These are phyloP conservation scores for Termitomyces sp. DNA, from an alignment of 768 basidiomycete genomes.

Conservation along the genomic window DNA sequence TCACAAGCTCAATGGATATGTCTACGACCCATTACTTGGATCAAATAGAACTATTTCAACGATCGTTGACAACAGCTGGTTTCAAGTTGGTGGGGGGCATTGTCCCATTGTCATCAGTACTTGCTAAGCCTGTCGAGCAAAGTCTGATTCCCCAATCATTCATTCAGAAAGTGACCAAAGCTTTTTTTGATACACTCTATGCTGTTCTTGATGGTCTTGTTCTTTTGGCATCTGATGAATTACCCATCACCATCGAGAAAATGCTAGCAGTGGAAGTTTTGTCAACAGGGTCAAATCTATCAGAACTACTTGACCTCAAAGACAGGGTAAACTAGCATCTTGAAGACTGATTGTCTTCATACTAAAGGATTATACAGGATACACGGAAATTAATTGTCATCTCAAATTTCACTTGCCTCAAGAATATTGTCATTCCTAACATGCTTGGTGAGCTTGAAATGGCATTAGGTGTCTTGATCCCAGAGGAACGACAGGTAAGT, in stretches of 20 bases:
- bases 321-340: constrained; percentile 44
- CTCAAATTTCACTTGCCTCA: constrained; percentile 81
- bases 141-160: constrained; percentile 58
- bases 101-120: constrained; percentile 45
- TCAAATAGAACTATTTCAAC: constrained; percentile 78
- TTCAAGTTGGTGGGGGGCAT: constrained; percentile 79
- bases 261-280: constrained; percentile 25
- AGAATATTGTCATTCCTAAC: constrained; percentile 61
- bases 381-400: constrained; percentile 82
- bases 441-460: constrained; percentile 79
- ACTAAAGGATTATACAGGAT: constrained; percentile 47
- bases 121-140: constrained; percentile 51
- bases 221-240: constrained; percentile 69
- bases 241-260: constrained; percentile 37
- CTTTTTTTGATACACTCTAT: constrained; percentile 83
- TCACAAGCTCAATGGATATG: constrained; percentile 50
- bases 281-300: constrained; percentile 36
- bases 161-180: constrained; percentile 67
- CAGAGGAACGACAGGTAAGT: constrained; percentile 74
- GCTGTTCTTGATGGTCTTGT: constrained; percentile 84
- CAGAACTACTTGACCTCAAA: constrained; percentile 55
- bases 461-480: constrained; percentile 65
- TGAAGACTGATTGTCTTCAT: background rate
- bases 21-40: constrained; percentile 70
- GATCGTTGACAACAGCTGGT: constrained; percentile 66